These are phyloP conservation scores for Cutaneotrichosporon dermatis DNA, from an alignment of 1,284 basidiomycete species.

Conservation along the genomic window DNA sequence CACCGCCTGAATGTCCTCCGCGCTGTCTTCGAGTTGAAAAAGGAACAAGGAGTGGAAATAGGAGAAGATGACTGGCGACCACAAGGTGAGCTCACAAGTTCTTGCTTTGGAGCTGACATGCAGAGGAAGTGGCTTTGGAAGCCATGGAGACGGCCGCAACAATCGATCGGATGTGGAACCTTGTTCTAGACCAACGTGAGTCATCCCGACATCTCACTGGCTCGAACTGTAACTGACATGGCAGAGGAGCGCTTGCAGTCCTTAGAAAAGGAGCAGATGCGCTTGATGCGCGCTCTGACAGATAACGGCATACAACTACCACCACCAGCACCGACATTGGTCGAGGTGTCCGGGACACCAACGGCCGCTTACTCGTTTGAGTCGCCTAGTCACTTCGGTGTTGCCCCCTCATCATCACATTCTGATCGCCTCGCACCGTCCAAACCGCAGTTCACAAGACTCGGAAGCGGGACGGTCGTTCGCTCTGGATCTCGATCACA, in stretches of 20 bases:
- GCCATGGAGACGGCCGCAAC: constrained; percentile 44
- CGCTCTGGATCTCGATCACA: background rate
- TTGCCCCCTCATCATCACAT: background rate
- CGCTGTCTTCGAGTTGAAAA: constrained; percentile 81
- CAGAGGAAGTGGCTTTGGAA: constrained; percentile 24
- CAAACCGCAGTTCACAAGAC: constrained; percentile 1
- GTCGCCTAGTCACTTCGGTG: constrained; percentile 23
- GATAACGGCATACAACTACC: constrained; percentile 27
- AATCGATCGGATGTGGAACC: constrained; percentile 62
- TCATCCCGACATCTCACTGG: background rate
- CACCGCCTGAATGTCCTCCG: constrained; percentile 84
- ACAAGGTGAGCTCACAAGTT: constrained; percentile 62
- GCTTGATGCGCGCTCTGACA: constrained; percentile 27
- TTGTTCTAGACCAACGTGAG: constrained; percentile 71
- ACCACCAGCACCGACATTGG: constrained; percentile 22
- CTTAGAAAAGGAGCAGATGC: constrained; percentile 33
- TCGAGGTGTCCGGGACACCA: constrained; percentile 14
- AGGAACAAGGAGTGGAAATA: constrained; percentile 73
- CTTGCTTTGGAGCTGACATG: background rate
- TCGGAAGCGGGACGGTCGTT: constrained; percentile 1
- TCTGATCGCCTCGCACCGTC: constrained; percentile 3
- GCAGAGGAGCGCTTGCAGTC: constrained; percentile 32
- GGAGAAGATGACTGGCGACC: constrained; percentile 83
- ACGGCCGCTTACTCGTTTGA: constrained; percentile 27
- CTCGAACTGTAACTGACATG: constrained; percentile 2